Evolutionary conservation across 148 eudicot species (phyloP).

Genomic region (Rheum nobile): DNA sequence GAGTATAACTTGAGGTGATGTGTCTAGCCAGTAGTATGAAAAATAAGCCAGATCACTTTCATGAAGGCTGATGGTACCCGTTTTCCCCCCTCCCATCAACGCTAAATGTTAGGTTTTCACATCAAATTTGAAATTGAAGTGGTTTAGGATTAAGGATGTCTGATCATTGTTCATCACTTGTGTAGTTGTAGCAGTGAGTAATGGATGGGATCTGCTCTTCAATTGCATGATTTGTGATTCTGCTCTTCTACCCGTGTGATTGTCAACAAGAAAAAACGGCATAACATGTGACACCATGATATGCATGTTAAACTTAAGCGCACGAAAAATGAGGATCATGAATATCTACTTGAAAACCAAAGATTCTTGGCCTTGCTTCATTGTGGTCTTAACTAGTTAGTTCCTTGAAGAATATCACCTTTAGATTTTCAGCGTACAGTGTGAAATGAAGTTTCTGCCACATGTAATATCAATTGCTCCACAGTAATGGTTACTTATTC

Average conservation of each 20-base stretch:
- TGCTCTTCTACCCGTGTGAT: too few species aligned
- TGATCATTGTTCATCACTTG: neutral
- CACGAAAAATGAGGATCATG: neutral
- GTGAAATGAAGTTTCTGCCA: neutral
- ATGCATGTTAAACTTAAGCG: neutral
- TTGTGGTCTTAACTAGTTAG: neutral
- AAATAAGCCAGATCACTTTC: too few species aligned
- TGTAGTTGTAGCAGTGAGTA: too few species aligned
- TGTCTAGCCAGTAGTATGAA: too few species aligned
- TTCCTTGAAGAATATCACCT: neutral
- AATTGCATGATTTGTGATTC: too few species aligned
- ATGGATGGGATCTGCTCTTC: too few species aligned
- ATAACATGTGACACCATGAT: neutral
- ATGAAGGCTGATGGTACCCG: neutral
- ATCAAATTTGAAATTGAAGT: neutral
- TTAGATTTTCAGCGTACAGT: neutral
- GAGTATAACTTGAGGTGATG: too few species aligned
- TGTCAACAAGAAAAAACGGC: too few species aligned
- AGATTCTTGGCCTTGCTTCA: neutral
- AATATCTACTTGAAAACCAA: neutral
- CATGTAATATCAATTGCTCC: neutral
- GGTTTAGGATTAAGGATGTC: neutral
- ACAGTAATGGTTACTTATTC: neutral
- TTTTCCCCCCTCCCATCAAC: neutral
- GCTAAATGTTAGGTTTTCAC: neutral